Evolutionary conservation across 2,329 filamentous ascomycete species (phyloP).

Genomic region (Venturia nashicola): DNA sequence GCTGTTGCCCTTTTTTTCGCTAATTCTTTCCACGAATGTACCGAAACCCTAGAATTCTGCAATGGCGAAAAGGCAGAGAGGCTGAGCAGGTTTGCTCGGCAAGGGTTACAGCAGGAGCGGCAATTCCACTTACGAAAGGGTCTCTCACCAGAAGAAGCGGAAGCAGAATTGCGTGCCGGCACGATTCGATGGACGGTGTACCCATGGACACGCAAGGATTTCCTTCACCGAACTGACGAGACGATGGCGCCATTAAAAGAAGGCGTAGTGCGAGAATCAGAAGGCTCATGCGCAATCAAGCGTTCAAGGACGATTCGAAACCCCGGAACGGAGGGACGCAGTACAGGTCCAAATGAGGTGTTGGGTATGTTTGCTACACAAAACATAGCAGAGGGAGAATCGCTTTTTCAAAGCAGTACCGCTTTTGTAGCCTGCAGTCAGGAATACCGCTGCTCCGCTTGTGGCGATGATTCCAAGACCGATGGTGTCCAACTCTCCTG

Average conservation of each 20-base stretch:
- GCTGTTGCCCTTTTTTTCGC: background rate
- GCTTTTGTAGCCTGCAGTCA: background rate
- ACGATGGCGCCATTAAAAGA: background rate
- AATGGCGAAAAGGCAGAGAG: background rate
- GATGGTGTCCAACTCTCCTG: background rate
- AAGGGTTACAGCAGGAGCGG: background rate
- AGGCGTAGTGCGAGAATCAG: background rate
- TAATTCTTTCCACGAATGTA: background rate
- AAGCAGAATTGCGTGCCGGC: background rate
- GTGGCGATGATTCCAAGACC: background rate
- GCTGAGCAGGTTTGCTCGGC: background rate
- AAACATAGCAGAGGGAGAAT: background rate
- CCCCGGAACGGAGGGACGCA: background rate
- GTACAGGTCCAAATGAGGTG: background rate
- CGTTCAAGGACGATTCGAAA: background rate
- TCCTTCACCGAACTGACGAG: background rate
- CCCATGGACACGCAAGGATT: background rate
- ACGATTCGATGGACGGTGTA: background rate
- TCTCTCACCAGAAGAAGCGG: background rate
- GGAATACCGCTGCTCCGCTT: background rate
- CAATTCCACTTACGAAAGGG: background rate
- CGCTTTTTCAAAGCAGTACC: background rate
- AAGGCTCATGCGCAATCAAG: background rate
- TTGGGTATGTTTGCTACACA: background rate
- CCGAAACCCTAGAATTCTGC: no score